Base-by-base conservation (phyloP, 1,284 basidiomycete species). In the Ganoderma multipileum region DNA sequence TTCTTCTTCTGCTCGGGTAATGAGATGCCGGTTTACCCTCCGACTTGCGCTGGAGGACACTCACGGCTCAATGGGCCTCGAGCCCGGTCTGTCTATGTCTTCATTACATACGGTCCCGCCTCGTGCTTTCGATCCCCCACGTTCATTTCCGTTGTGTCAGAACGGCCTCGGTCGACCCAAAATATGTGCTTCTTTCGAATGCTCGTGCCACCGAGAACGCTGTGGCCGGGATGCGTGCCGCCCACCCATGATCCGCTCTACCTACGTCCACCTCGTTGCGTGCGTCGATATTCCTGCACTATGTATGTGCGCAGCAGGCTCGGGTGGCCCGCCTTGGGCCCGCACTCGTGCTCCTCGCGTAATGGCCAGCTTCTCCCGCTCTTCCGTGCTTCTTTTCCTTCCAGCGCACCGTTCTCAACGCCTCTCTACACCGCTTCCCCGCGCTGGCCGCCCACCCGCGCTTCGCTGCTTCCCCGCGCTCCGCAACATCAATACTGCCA, bases 371-470 rank as follows among this genome's bases (percentile, higher is more conserved):
- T 38, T 58, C 30, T 20, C 28, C 52, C 54, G 42, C 26, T 23
- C 33, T 36, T 36, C 41, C n/a, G 38, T 36, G 23, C 20, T 30
- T 28, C 47, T 36, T 33, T 58, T 36, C 36, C 20, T 30, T 28
- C 44, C 58, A 23, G 38, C 41, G 16, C 58, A 50, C 23, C 36
- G 64, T 60, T 38, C 58, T 60, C 58, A 41, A 60, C 58, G 14
- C 36, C 58, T 64, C 58, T 61, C 58, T 61, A 38, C 36, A 39
- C 58, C 58, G 58, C 55, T 58, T 58, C 55, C 55, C 55, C 33
- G 36, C 58, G 9, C 30, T 38, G 58, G 18, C 58, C 55, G 20
- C 55, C 58, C 38, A 38, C 38, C 57, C 38, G 38, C 55, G n/a
- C 33, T 57, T 65, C 30, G 3, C 18, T n/a, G 33, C 36, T 59